Percentiles rank a stretch among this genome's conserved stretches.
phyloP scores from a whole-genome alignment of 441 rosid species.

The Dalechampia spathulata region DNA sequence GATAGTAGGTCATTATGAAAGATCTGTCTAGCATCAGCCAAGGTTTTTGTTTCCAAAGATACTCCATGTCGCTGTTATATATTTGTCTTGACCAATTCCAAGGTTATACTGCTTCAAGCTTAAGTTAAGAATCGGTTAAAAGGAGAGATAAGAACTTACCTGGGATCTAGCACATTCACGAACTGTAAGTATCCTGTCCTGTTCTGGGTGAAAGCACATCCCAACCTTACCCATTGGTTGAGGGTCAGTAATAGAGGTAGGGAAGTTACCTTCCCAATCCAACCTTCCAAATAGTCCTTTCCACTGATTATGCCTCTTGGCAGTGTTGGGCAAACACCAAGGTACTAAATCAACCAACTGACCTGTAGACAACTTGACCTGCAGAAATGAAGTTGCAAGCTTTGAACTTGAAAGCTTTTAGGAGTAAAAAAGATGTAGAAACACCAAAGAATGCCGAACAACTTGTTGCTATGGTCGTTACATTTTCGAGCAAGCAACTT shows the following conservation, averaged over 20 bases:
- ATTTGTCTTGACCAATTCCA: neutral
- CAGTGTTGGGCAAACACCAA: conserved; percentile 73
- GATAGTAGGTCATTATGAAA: neutral
- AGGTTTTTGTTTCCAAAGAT: conserved; percentile 15
- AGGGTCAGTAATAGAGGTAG: conserved; percentile 83
- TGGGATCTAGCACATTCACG: conserved; percentile 93
- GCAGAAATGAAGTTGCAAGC: neutral
- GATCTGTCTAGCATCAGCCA: conserved; percentile 12
- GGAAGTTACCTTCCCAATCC: conserved; percentile 94
- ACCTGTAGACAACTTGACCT: conserved; percentile 64
- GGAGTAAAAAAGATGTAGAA: neutral
- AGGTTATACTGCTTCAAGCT: neutral
- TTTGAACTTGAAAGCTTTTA: neutral
- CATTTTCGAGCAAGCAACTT: neutral
- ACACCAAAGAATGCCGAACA: neutral
- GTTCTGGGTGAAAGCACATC: conserved; percentile 89
- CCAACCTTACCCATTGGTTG: conserved; percentile 95
- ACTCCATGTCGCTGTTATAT: neutral
- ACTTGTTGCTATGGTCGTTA: neutral
- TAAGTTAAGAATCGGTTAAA: neutral
- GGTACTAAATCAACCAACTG: conserved; percentile 62
- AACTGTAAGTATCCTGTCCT: conserved; percentile 72
- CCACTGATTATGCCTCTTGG: conserved; percentile 73
- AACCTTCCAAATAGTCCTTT: conserved; percentile 85
- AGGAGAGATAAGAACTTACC: conserved; percentile 31